phyloP scores from a whole-genome alignment of 768 basidiomycete genomes.

The Peribolospora baueri region DNA sequence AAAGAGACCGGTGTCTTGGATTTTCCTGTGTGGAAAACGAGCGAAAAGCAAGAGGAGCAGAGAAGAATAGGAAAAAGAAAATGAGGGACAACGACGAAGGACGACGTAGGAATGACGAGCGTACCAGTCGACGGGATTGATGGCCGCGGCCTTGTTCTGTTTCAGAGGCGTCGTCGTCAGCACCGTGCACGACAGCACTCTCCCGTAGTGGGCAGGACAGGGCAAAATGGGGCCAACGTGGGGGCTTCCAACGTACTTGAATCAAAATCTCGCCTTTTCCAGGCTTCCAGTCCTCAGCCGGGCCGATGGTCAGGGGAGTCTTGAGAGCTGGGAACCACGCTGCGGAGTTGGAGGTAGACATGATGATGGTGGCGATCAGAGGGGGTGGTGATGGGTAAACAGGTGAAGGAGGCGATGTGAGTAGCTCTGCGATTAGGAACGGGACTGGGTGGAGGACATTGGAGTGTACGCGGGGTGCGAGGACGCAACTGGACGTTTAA shows the following conservation, averaged over 20 bases:
- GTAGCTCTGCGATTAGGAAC: no score
- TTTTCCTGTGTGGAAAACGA: background rate
- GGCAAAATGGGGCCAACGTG: background rate
- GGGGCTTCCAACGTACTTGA: constrained; percentile 1
- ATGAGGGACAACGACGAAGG: background rate
- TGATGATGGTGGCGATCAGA: background rate
- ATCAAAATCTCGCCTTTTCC: constrained; percentile 5
- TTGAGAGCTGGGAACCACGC: constrained; percentile 2
- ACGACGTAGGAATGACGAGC: background rate
- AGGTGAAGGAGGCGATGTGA: background rate
- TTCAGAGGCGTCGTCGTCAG: constrained; percentile 12
- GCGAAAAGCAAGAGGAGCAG: background rate
- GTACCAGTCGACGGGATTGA: constrained; percentile 35
- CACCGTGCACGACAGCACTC: background rate
- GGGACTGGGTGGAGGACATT: no score
- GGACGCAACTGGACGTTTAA: no score
- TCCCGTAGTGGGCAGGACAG: no score
- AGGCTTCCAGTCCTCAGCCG: background rate
- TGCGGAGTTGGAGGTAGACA: background rate
- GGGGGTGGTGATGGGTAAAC: background rate
- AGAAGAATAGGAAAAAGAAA: no score
- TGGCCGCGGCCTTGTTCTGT: constrained; percentile 20
- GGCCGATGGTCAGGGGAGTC: constrained; percentile 3
- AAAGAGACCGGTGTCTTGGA: constrained; percentile 24
- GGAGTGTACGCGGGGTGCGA: no score